These are phyloP conservation scores for Obelidium mucronatum DNA, from an alignment of 192 early-diverging fungal species.

Conservation along the genomic window DNA sequence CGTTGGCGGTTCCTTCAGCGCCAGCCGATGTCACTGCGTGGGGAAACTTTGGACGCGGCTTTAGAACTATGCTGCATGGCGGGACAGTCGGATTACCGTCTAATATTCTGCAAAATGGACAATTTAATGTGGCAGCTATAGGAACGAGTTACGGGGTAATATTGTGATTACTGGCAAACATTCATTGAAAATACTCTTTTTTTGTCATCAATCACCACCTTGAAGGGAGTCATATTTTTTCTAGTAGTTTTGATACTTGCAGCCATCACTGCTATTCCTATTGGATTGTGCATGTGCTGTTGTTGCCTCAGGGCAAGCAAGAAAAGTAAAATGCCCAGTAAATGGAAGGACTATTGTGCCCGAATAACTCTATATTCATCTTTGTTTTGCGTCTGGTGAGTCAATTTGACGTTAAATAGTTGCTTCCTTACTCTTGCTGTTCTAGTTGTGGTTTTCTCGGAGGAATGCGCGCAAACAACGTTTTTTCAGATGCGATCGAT, in stretches of 20 bases:
- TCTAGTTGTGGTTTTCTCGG: background rate
- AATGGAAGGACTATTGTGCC: background rate
- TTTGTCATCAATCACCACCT: too few relatives aligned
- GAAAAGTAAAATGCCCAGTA: background rate
- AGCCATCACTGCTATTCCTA: background rate
- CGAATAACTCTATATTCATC: background rate
- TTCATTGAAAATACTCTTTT: too few relatives aligned
- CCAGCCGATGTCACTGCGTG: background rate
- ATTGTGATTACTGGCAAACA: too few relatives aligned
- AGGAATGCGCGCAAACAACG: background rate
- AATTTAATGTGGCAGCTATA: background rate
- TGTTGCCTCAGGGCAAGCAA: background rate
- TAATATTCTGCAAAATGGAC: background rate
- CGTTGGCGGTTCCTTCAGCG: background rate
- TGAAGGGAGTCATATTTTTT: background rate
- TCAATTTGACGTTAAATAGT: background rate
- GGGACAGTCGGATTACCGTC: background rate
- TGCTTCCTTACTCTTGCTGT: too few relatives aligned
- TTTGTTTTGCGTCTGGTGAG: background rate
- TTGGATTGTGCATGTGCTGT: background rate
- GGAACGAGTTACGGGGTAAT: background rate
- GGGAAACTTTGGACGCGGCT: constrained; percentile 1
- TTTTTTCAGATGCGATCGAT: background rate
- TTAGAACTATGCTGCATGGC: background rate
- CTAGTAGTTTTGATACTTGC: background rate